Conservation (phyloP, 139 green algal species). For the Volvox africanus region DNA sequence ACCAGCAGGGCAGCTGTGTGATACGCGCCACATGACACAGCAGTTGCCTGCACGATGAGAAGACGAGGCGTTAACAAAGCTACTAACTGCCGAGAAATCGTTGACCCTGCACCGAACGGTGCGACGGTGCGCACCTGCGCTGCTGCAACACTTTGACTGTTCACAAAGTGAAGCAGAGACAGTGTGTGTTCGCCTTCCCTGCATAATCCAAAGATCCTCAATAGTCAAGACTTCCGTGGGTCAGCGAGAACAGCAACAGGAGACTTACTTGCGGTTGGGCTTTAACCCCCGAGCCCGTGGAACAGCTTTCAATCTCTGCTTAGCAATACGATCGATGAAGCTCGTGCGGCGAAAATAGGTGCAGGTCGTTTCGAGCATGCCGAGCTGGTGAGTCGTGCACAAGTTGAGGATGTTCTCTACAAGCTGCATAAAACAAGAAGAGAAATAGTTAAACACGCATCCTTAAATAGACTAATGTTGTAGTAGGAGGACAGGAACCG, state of each 20-base stretch:
- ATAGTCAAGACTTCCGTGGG: neutral
- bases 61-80: neutral
- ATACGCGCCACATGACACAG: conserved; percentile 77
- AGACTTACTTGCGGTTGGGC: conserved; percentile 67
- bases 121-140: conserved; percentile 60
- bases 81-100: neutral
- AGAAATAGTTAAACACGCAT: neutral
- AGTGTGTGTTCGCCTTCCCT: conserved; percentile 75
- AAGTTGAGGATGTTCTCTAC: conserved; percentile 76
- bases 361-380: conserved; percentile 76
- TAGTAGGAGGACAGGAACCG: neutral
- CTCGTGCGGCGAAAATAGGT: conserved; percentile 71
- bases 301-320: conserved; percentile 69
- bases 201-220: conserved; percentile 1
- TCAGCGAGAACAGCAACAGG: neutral
- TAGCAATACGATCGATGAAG: conserved; percentile 72
- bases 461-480: neutral
- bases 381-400: conserved; percentile 72
- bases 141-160: conserved; percentile 75
- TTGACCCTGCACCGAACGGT: too few species aligned
- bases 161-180: conserved; percentile 78
- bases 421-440: conserved; percentile 56
- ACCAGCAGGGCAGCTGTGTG: conserved; percentile 77
- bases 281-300: conserved; percentile 77
- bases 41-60: conserved; percentile 67